Evolutionary conservation across 495 filamentous ascomycete species (phyloP).

Genomic region (Podospora appendiculata): DNA sequence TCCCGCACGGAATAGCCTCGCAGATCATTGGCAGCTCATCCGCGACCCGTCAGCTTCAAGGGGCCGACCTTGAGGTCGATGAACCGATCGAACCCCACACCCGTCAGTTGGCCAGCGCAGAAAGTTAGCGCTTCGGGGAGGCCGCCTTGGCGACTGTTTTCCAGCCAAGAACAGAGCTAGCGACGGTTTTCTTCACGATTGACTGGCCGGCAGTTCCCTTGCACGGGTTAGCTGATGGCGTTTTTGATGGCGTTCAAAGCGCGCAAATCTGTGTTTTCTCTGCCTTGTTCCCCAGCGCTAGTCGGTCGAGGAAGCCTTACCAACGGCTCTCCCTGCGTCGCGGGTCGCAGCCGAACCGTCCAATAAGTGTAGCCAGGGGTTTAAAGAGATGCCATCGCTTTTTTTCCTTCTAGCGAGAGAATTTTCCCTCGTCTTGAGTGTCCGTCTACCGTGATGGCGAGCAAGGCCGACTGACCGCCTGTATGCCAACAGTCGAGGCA

Average conservation of each 20-base stretch:
- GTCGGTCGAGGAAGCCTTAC: conserved; percentile 1
- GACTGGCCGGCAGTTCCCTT: not conserved
- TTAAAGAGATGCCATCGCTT: not conserved
- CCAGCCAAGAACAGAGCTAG: not conserved
- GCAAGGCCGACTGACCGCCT: too few species aligned
- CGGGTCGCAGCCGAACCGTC: not conserved
- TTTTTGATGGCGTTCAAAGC: not conserved
- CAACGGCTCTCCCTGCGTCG: conserved; percentile 2
- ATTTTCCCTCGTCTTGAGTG: not conserved
- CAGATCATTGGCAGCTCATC: not conserved
- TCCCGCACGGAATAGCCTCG: not conserved
- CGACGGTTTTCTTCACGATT: not conserved
- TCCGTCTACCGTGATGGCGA: not conserved
- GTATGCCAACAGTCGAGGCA: too few species aligned
- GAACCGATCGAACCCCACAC: conserved; percentile 1
- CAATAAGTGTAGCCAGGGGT: not conserved
- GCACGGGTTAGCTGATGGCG: not conserved
- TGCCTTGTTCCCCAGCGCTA: not conserved
- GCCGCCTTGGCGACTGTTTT: conserved; percentile 15
- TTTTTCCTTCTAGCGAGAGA: not conserved
- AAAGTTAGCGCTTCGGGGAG: conserved; percentile 6
- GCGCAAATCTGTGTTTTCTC: not conserved
- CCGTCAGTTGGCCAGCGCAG: not conserved
- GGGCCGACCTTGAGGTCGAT: not conserved
- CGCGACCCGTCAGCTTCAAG: not conserved